A percentile compares a stretch with the other conserved stretches of the same genome.
Conservation (phyloP, 768 basidiomycete species). For the Dioszegia aurantiaca region DNA sequence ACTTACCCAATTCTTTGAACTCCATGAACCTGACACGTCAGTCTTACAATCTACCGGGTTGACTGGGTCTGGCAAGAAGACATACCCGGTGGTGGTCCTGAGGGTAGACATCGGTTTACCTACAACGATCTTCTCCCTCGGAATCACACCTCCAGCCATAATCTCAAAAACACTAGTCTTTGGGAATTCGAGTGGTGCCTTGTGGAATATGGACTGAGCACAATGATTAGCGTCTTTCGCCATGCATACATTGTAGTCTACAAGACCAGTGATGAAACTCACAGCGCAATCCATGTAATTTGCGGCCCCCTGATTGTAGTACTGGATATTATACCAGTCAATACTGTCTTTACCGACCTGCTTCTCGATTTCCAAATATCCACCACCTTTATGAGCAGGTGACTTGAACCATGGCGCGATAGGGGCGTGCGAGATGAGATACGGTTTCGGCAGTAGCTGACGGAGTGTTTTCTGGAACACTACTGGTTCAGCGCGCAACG, state of each 20-base stretch:
- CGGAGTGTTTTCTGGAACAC: slow-evolving; percentile 30
- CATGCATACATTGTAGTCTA: neutral
- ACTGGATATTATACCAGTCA: slow-evolving; percentile 30
- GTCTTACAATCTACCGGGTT: no score
- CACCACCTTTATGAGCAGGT: slow-evolving; percentile 51
- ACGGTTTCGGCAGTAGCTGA: slow-evolving; percentile 21
- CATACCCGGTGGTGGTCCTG: slow-evolving; percentile 47
- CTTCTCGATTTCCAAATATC: slow-evolving; percentile 59
- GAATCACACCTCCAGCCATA: slow-evolving; percentile 58
- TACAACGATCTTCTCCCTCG: slow-evolving; percentile 64
- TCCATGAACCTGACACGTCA: slow-evolving; percentile 59
- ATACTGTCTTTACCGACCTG: slow-evolving; percentile 57
- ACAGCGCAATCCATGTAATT: slow-evolving; percentile 17
- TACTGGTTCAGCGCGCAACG: neutral
- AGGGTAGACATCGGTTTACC: slow-evolving; percentile 61
- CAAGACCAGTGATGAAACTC: no score
- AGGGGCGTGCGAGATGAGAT: slow-evolving; percentile 35
- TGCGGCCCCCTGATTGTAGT: slow-evolving; percentile 32
- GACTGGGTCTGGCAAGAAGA: neutral
- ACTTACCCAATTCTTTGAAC: slow-evolving; percentile 60
- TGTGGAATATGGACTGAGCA: slow-evolving; percentile 55
- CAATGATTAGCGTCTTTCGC: neutral
- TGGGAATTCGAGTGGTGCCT: slow-evolving; percentile 52
- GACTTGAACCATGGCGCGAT: slow-evolving; percentile 25
- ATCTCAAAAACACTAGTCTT: slow-evolving; percentile 60